These are phyloP conservation scores for Raphanus sativus DNA, from an alignment of 345 rosid species.

Conservation along the genomic window DNA sequence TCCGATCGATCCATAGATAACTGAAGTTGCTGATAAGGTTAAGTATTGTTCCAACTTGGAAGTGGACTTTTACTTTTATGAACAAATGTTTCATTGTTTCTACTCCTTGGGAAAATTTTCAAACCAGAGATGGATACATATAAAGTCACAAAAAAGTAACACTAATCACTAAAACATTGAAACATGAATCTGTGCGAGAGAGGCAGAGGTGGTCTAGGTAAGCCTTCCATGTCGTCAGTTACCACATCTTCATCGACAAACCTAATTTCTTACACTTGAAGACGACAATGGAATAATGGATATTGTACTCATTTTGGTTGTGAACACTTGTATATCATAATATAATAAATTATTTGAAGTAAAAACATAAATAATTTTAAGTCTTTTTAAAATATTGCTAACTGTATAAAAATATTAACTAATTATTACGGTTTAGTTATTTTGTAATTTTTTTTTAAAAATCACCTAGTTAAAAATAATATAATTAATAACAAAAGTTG, in stretches of 20 bases:
- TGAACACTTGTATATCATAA: too few relatives aligned
- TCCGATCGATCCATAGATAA: background rate
- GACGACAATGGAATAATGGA: too few relatives aligned
- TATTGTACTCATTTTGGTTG: too few relatives aligned
- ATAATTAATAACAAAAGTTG: too few relatives aligned
- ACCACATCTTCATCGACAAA: conserved; percentile 42
- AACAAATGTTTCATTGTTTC: background rate
- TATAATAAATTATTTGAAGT: too few relatives aligned
- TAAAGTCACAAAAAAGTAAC: background rate
- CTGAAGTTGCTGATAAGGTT: background rate
- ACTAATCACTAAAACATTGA: conserved; percentile 34
- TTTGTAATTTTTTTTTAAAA: too few relatives aligned
- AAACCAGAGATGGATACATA: too few relatives aligned
- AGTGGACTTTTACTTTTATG: background rate
- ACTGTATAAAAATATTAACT: too few relatives aligned
- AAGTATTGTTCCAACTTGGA: background rate
- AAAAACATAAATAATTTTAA: too few relatives aligned
- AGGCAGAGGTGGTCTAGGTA: conserved; percentile 47
- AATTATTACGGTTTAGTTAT: too few relatives aligned
- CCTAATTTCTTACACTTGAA: background rate
- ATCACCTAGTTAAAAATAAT: too few relatives aligned
- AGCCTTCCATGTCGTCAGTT: conserved; percentile 78
- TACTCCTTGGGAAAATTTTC: background rate
- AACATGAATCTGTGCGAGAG: conserved; percentile 43
- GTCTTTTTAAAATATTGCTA: too few relatives aligned